phyloP scores from a whole-genome alignment of 1,284 basidiomycete genomes.

The Paramarasmius palmivorus region DNA sequence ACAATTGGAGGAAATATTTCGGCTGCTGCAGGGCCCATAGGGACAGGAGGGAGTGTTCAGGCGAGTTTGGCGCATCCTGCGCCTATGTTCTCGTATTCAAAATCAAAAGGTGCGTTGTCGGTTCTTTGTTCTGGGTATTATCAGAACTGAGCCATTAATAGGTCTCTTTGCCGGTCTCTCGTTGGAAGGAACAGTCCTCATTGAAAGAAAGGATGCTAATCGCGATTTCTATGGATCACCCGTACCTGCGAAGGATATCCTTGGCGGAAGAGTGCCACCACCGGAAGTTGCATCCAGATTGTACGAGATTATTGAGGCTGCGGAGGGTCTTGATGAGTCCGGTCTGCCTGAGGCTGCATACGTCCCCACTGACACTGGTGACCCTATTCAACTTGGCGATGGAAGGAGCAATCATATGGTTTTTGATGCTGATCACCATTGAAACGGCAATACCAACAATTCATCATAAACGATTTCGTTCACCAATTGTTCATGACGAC shows the following conservation, averaged over 20 bases:
- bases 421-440: slow-evolving; percentile 62
- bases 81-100: slow-evolving; percentile 97
- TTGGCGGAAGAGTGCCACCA: slow-evolving; percentile 91
- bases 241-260: slow-evolving; percentile 87
- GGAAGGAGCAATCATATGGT: slow-evolving; percentile 50
- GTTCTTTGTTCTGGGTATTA: neutral
- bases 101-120: slow-evolving; percentile 77
- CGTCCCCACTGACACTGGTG: slow-evolving; percentile 68
- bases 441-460: neutral
- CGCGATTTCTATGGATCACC: slow-evolving; percentile 93
- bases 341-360: slow-evolving; percentile 81
- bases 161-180: slow-evolving; percentile 95
- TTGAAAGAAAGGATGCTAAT: slow-evolving; percentile 95
- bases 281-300: slow-evolving; percentile 93
- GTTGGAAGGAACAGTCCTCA: slow-evolving; percentile 91
- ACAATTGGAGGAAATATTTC: slow-evolving; percentile 91
- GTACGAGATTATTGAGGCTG: slow-evolving; percentile 94
- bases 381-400: slow-evolving; percentile 53
- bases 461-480: too few species aligned
- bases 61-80: slow-evolving; percentile 89
- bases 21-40: slow-evolving; percentile 89
- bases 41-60: slow-evolving; percentile 91
- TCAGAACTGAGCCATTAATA: slow-evolving; percentile 30
- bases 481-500: too few species aligned
- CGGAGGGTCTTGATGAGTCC: slow-evolving; percentile 77